Conservation (phyloP, 2,329 filamentous ascomycete species). For the Fusarium xyrophilum region DNA sequence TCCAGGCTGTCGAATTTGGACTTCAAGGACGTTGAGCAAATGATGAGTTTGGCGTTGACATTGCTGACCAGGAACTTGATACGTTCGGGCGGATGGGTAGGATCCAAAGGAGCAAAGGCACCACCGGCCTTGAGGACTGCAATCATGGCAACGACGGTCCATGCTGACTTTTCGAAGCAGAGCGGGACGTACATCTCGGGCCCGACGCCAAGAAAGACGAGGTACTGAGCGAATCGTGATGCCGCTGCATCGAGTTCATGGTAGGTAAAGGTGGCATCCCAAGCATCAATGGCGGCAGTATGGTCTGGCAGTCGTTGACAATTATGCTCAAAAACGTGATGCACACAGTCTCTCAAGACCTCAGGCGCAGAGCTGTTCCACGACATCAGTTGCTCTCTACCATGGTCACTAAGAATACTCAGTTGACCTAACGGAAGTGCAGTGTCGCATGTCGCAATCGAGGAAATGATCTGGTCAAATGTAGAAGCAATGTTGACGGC, state of each 20-base stretch:
- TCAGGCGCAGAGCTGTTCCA: constrained; percentile 40
- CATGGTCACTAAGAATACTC: constrained; percentile 12
- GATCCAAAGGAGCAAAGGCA: constrained; percentile 46
- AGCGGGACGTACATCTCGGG: constrained; percentile 43
- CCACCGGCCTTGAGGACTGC: constrained; percentile 48
- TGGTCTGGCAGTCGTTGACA: constrained; percentile 39
- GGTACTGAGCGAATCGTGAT: constrained; percentile 44
- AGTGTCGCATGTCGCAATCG: neutral
- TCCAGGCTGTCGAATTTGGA: neutral
- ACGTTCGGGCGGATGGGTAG: constrained; percentile 45
- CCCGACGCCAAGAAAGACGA: constrained; percentile 45
- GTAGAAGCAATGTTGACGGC: constrained; percentile 30
- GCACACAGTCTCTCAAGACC: constrained; percentile 44
- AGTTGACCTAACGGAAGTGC: constrained; percentile 26
- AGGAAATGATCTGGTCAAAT: constrained; percentile 27
- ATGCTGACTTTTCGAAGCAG: constrained; percentile 50
- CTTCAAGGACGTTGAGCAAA: constrained; percentile 7
- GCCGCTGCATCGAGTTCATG: constrained; percentile 41
- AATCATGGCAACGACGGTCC: constrained; percentile 45
- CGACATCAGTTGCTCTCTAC: constrained; percentile 15
- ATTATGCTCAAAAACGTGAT: constrained; percentile 51
- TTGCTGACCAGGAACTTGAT: constrained; percentile 20
- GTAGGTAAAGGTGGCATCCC: constrained; percentile 52
- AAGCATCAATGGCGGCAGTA: constrained; percentile 51
- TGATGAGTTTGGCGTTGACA: constrained; percentile 15